Base-by-base conservation (phyloP, 1,139 yeast genomes). In the Magnusiomyces sp. region DNA sequence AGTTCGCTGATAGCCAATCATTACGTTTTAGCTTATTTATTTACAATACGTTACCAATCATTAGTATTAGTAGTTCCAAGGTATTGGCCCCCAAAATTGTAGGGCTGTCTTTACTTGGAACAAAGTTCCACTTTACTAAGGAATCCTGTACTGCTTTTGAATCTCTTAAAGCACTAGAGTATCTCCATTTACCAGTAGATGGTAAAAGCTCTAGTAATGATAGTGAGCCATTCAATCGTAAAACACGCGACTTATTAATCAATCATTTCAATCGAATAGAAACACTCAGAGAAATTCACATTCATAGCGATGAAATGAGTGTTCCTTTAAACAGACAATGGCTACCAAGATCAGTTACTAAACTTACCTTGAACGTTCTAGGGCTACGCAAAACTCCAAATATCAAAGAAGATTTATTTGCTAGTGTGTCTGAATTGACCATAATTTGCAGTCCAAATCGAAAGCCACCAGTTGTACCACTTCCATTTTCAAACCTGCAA, bases 331-430 rank as follows among this genome's bases (percentile, higher is more conserved):
- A 38, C 20, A 19, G 41, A 38, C 41, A 38, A 16, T 38, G 41
- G 41, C 17, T 38, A 5, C 41, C 41, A 13, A n/a, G 11, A 38
- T n/a, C 41, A 3, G 41, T 38, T 5, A 27, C 14, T 16, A 38
- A 19, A n/a, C 41, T 38, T 38, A 38, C 41, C 11, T 11, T 38
- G 6, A 38, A 38, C 11, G 41, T 38, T 5, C 19, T 38, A 14
- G 19, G 41, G 14, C 19, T 38, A n/a, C 41, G 41, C 41, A 38
- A 38, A 38, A 38, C 41, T n/a, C 41, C 41, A 10, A 19, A 38
- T 19, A 17, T 38, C 5, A 38, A 38, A 16, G 41, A 38, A 38
- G 41, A 38, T 17, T 19, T 38, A 10, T 38, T 38, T 38, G 41
- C 14, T 17, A 27, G 41, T 6, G 41, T 38, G 14, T 16, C 11